phyloP scores from a whole-genome alignment of 2,329 filamentous ascomycete species.

The Colletotrichum tropicicola region DNA sequence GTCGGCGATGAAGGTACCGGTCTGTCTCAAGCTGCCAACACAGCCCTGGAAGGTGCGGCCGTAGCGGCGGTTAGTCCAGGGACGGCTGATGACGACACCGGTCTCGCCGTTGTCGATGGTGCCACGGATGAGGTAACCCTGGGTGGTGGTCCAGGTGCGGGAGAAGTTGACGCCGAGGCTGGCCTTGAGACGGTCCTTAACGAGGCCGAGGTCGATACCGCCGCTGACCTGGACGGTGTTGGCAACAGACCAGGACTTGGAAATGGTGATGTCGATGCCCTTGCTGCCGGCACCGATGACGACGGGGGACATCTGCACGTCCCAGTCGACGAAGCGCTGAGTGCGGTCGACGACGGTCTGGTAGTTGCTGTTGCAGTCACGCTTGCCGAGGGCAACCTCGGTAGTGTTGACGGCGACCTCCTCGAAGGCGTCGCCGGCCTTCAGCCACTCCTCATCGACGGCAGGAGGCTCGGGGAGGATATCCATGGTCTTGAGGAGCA shows the following conservation, averaged over 20 bases:
- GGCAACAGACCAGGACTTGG: constrained; percentile 17
- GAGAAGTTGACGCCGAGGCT: constrained; percentile 4
- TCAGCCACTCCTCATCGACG: constrained; percentile 1
- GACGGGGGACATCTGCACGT: constrained; percentile 28
- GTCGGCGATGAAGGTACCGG: constrained; percentile 24
- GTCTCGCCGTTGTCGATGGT: constrained; percentile 18
- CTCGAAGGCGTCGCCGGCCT: neutral
- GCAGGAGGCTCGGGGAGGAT: neutral
- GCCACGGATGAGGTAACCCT: constrained; percentile 16
- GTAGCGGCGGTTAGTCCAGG: constrained; percentile 27
- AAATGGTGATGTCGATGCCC: constrained; percentile 22
- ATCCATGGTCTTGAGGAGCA: neutral
- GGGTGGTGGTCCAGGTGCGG: constrained; percentile 19
- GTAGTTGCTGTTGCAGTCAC: constrained; percentile 15
- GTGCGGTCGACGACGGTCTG: constrained; percentile 7
- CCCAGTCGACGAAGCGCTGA: constrained; percentile 29
- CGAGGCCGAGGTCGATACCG: neutral
- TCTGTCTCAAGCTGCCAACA: constrained; percentile 9
- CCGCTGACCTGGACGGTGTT: constrained; percentile 6
- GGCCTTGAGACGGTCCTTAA: constrained; percentile 10
- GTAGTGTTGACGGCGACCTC: constrained; percentile 6
- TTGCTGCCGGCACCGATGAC: constrained; percentile 16
- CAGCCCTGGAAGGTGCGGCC: constrained; percentile 28
- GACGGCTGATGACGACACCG: constrained; percentile 16
- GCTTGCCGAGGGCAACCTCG: neutral